Evolutionary conservation across 1,284 basidiomycete genomes (phyloP).

Genomic region (Puccinia novopanici): DNA sequence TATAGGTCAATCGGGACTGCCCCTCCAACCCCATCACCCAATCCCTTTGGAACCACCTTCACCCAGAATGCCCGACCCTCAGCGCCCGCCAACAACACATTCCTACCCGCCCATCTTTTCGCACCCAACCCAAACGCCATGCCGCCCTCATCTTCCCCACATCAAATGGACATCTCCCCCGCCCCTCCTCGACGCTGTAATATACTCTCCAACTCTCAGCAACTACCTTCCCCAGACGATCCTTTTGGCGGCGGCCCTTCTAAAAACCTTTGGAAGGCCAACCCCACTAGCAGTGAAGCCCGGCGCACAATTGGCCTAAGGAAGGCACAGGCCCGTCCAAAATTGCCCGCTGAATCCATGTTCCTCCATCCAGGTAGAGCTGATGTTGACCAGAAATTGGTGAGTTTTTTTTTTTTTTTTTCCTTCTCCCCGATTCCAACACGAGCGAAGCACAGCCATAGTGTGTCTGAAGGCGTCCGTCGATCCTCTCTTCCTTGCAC

Average conservation of each 20-base stretch:
- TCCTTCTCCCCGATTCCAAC: not conserved
- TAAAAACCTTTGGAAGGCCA: not conserved
- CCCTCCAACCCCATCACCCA: constrained; percentile 44
- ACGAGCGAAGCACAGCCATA: too few relatives aligned
- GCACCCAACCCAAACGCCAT: constrained; percentile 41
- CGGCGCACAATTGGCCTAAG: constrained; percentile 28
- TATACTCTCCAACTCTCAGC: not conserved
- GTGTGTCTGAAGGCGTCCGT: too few relatives aligned
- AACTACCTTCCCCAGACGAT: constrained; percentile 11
- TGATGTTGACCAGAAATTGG: constrained; percentile 1
- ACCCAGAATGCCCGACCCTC: not conserved
- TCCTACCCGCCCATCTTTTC: constrained; percentile 44
- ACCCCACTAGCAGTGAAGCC: constrained; percentile 31
- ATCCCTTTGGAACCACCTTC: constrained; percentile 24
- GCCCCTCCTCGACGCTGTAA: not conserved
- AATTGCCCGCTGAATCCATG: not conserved
- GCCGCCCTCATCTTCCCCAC: constrained; percentile 42
- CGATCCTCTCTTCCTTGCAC: too few relatives aligned
- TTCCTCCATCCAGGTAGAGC: not conserved
- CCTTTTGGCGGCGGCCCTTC: constrained; percentile 29
- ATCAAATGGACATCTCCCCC: constrained; percentile 47
- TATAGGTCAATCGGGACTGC: constrained; percentile 49
- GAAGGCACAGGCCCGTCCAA: constrained; percentile 12
- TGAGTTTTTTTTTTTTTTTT: not conserved
- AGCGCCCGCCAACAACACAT: not conserved